These are phyloP conservation scores for Jaenimonas drosophilae DNA, from an alignment of 208 protist species.

Conservation along the genomic window DNA sequence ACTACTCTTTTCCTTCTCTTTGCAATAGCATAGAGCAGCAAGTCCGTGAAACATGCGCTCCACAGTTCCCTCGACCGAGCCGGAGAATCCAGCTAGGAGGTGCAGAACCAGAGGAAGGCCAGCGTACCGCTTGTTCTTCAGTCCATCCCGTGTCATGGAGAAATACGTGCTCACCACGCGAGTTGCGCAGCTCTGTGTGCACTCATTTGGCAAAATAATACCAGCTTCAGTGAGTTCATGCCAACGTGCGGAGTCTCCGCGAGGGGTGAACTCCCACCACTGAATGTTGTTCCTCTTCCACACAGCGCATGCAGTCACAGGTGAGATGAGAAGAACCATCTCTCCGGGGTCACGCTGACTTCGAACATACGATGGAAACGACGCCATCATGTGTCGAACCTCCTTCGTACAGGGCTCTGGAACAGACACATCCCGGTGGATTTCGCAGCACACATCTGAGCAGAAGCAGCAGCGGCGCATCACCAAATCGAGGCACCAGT, in stretches of 20 bases:
- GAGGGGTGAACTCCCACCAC: constrained; percentile 29
- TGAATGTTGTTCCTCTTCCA: too few relatives aligned
- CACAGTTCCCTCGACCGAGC: constrained; percentile 8
- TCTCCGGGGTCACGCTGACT: constrained; percentile 6
- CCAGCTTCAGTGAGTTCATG: not conserved
- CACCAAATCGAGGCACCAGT: constrained; percentile 12
- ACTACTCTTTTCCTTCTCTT: constrained; percentile 6
- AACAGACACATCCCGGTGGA: not conserved
- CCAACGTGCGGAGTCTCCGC: not conserved
- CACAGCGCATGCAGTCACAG: too few relatives aligned
- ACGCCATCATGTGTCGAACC: constrained; percentile 23
- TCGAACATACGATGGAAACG: constrained; percentile 20
- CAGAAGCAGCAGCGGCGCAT: constrained; percentile 25
- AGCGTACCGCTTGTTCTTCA: constrained; percentile 12
- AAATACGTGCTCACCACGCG: constrained; percentile 24
- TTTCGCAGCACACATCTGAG: not conserved
- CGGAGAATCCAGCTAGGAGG: constrained; percentile 9
- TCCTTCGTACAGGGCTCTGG: constrained; percentile 25
- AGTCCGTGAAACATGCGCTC: constrained; percentile 46
- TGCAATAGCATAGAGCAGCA: constrained; percentile 15
- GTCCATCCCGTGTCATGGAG: constrained; percentile 14
- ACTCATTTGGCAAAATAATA: too few relatives aligned
- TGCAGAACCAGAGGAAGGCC: constrained; percentile 29
- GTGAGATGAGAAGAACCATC: too few relatives aligned
- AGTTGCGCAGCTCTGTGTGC: constrained; percentile 6